Evolutionary conservation across 345 rosid genomes (phyloP).

Genomic region (Aethionema arabicum): DNA sequence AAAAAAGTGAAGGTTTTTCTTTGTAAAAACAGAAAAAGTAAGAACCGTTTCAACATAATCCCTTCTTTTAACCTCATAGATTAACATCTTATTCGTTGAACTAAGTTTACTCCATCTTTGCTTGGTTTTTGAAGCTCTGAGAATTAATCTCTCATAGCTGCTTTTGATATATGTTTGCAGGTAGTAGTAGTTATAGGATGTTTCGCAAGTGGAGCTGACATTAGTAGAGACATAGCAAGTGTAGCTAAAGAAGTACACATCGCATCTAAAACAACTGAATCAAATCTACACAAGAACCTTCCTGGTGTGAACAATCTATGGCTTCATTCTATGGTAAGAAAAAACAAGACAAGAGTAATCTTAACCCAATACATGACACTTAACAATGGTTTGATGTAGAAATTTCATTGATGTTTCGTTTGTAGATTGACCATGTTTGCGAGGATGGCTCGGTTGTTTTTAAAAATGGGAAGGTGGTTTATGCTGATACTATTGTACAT

Average conservation of each 20-base stretch:
- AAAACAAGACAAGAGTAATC: too few species aligned
- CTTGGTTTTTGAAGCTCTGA: too few species aligned
- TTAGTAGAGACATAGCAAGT: slow-evolving; percentile 57
- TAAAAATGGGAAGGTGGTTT: slow-evolving; percentile 42
- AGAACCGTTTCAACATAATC: too few species aligned
- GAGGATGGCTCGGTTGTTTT: slow-evolving; percentile 57
- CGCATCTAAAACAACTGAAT: slow-evolving; percentile 49
- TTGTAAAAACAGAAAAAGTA: too few species aligned
- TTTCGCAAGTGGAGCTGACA: slow-evolving; percentile 54
- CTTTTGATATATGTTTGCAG: slow-evolving; percentile 34
- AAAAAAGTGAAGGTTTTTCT: too few species aligned
- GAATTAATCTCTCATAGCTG: neutral
- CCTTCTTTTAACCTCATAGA: too few species aligned
- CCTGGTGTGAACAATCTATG: slow-evolving; percentile 54
- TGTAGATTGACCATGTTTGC: slow-evolving; percentile 54
- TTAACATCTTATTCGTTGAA: too few species aligned
- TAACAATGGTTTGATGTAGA: neutral
- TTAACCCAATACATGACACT: neutral
- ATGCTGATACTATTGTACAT: slow-evolving; percentile 58
- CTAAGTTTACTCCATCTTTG: too few species aligned
- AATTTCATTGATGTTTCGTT: neutral
- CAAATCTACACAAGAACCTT: slow-evolving; percentile 40
- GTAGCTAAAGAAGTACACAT: slow-evolving; percentile 75
- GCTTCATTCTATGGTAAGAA: slow-evolving; percentile 72
- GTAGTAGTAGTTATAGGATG: slow-evolving; percentile 60